Evolutionary conservation across 2,329 filamentous ascomycete species (phyloP), one percentile per base, ranked within the genome.

Genomic region (Alternaria rosae): DNA sequence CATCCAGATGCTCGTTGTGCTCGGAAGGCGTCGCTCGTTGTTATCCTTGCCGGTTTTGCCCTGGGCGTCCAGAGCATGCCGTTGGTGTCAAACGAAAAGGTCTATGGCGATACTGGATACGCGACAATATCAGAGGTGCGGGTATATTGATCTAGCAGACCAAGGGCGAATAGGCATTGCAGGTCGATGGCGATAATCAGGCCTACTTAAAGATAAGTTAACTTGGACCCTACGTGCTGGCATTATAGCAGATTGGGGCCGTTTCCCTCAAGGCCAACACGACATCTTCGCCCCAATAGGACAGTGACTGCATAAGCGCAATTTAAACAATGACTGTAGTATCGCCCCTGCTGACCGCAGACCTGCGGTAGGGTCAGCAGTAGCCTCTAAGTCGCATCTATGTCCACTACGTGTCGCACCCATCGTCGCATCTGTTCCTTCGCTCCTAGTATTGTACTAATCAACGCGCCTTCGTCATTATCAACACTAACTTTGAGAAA

Each of bases 341-440:
- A 23, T 32, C 11, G 25, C 10, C 32, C 13, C 9, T 17, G 17
- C 13, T 25, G 6, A 28, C 44, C 20, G 44, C 43, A 35, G 43
- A 44, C 44, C 53, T 63, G 63, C 56, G 54, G 53, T 44, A 13
- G 28, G 44, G 54, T 55, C 17, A 53, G 25, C 50, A 17, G 15
- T 38, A 35, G 32, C 42, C 41, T 57, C 13, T 47, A 55, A 62
- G 44, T 26, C 54, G 26, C 43, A 41, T 41, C 43, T 44, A 30
- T 30, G 28, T 12, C 28, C 45, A 55, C 21, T 35, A 59, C 20
- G 48, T 44, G 26, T 11, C n/a, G 12, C 15, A 47, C n/a, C 25
- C 43, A 32, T 15, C 7, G 28, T 30, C 38, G 28, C 32, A 21
- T n/a, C 41, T 45, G 26, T 48, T 35, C 21, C 5, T 45, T 43